phyloP scores from a whole-genome alignment of 2,329 filamentous ascomycete species.

The Lachnellula cervina region DNA sequence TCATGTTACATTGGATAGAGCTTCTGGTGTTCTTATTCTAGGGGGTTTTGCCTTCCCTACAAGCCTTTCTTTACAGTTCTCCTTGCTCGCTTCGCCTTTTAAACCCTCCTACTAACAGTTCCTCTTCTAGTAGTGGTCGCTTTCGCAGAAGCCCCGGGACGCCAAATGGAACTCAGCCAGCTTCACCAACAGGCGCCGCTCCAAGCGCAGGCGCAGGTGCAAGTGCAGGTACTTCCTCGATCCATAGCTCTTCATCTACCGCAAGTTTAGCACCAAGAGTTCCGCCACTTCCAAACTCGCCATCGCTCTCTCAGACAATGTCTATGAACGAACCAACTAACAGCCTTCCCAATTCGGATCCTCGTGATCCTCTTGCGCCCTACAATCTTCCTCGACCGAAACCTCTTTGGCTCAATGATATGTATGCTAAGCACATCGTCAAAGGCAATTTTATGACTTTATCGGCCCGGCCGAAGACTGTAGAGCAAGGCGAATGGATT shows the following conservation, averaged over 20 bases:
- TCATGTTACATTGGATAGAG: no score
- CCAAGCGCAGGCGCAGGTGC: slow-evolving; percentile 32
- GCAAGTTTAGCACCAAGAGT: slow-evolving; percentile 50
- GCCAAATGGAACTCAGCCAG: slow-evolving; percentile 44
- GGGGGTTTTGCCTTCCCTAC: slow-evolving; percentile 1
- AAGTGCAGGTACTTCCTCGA: neutral
- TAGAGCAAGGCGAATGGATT: slow-evolving; percentile 93
- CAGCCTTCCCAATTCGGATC: slow-evolving; percentile 28
- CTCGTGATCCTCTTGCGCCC: slow-evolving; percentile 47
- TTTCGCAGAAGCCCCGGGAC: slow-evolving; percentile 52
- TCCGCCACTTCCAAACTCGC: slow-evolving; percentile 58
- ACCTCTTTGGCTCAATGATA: slow-evolving; percentile 70
- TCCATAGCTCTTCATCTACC: slow-evolving; percentile 43
- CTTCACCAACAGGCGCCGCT: slow-evolving; percentile 40
- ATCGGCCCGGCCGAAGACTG: slow-evolving; percentile 85
- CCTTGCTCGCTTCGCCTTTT: neutral
- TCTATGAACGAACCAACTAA: slow-evolving; percentile 55
- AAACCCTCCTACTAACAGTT: slow-evolving; percentile 20
- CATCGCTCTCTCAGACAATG: slow-evolving; percentile 61
- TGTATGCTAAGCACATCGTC: slow-evolving; percentile 80
- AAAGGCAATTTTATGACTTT: slow-evolving; percentile 97
- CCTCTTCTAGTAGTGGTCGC: slow-evolving; percentile 47
- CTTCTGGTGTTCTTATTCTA: neutral
- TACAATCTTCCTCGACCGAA: slow-evolving; percentile 63
- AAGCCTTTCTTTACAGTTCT: neutral